Evolutionary conservation across 1,284 basidiomycete genomes (phyloP), one percentile per base, ranked within the genome.

Genomic region (Trichosporon faecale): DNA sequence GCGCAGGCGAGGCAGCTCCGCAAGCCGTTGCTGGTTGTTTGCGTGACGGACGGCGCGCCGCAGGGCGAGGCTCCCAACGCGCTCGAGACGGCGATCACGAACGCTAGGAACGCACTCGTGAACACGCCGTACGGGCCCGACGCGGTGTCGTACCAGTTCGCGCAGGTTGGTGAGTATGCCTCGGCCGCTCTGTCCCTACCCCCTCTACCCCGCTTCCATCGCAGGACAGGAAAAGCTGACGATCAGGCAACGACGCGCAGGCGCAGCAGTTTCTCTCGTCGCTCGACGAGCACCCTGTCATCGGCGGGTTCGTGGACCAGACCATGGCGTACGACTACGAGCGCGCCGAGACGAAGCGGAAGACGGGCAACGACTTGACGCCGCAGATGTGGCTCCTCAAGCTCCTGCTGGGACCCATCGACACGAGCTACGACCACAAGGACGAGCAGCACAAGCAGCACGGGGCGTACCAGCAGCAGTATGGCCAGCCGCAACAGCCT

Each of bases 11-110:
- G 76, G 64, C 67, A 74, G 65, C 77, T 86, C 6, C 77, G 83
- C 68, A 86, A 86, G 78, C 85, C 85, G 0, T 75, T 85, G 6
- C 73, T 85, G 18, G 75, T 85, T 68, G 82, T 86, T 66, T 74
- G 73, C 65, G 80, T 85, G 71, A 84, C 84, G 9, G 84, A 84
- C 71, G 84, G 83, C 64, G 79, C 80, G 12, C 83, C 82, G n/a
- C 83, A 82, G 44, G 84, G 84, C 49, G 84, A 85, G 76, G 61
- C 65, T 5, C 64, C 52, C 6, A 25, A 37, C 4, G 16, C 40
- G 6, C 65, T 79, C 68, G 66, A 70, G 27, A 70, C 76, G 35
- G 81, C 79, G 44, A 80, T 83, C 75, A 67, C 68, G 21, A 63
- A 74, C 25, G 76, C 79, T 1, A 71, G 73, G 27, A 49, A 77